These are phyloP conservation scores for Monosporozyma servazzii DNA, from an alignment of 805 yeast genomes.

Conservation along the genomic window DNA sequence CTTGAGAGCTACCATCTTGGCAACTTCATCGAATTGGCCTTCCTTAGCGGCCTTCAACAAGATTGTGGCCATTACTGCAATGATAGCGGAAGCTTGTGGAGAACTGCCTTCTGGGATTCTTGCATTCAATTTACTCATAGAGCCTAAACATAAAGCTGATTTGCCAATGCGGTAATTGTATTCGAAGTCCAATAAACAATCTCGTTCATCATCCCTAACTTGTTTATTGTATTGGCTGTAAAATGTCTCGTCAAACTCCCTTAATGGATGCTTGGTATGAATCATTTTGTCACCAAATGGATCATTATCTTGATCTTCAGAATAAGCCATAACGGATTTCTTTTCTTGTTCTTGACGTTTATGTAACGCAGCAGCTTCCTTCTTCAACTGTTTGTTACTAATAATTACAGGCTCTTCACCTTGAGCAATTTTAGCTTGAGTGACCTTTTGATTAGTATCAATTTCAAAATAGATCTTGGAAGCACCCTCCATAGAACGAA, in stretches of 20 bases:
- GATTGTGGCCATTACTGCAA: slow-evolving; percentile 23
- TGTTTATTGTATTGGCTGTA: slow-evolving; percentile 34
- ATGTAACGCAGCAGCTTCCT: slow-evolving; percentile 39
- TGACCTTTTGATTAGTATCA: slow-evolving; percentile 12
- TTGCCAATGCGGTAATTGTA: slow-evolving; percentile 23
- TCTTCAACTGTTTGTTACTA: slow-evolving; percentile 44
- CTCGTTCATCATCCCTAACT: slow-evolving; percentile 33
- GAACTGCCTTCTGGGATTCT: not conserved
- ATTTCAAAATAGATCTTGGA: slow-evolving; percentile 43
- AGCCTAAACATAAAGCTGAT: slow-evolving; percentile 24
- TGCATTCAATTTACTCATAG: slow-evolving; percentile 15
- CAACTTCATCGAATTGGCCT: slow-evolving; percentile 18
- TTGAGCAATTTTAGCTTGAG: slow-evolving; percentile 3
- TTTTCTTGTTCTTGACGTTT: slow-evolving; percentile 49
- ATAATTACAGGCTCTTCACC: slow-evolving; percentile 7
- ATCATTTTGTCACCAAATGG: slow-evolving; percentile 45
- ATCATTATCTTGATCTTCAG: slow-evolving; percentile 52
- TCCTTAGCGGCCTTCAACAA: slow-evolving; percentile 20
- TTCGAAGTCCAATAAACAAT: slow-evolving; percentile 23
- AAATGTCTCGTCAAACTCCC: slow-evolving; percentile 37
- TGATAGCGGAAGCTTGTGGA: slow-evolving; percentile 7
- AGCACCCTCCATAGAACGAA: slow-evolving; percentile 62
- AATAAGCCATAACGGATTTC: slow-evolving; percentile 32
- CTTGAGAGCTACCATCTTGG: slow-evolving; percentile 26
- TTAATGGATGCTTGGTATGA: slow-evolving; percentile 33